Percentiles rank a stretch among this genome's conserved stretches.
These are phyloP conservation scores for Fusarium palustre DNA, from an alignment of 2,329 filamentous ascomycete genomes.

Conservation along the genomic window DNA sequence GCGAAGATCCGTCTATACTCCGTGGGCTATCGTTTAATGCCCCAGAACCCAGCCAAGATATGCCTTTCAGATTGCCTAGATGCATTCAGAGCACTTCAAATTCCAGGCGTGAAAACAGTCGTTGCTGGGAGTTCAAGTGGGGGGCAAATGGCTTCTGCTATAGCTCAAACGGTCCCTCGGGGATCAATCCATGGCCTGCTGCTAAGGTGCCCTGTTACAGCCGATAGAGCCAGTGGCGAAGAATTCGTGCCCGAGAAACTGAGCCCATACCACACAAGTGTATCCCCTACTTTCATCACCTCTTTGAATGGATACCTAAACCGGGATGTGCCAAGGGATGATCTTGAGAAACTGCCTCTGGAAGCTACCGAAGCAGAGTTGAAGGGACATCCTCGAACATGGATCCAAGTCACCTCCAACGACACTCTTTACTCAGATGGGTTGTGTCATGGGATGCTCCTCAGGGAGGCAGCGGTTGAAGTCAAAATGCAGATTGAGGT, in stretches of 20 bases:
- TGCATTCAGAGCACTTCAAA: constrained; percentile 47
- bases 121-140: constrained; percentile 61
- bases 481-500: constrained; percentile 57
- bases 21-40: constrained; percentile 60
- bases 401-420: constrained; percentile 63
- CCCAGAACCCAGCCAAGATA: constrained; percentile 53
- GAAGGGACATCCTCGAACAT: constrained; percentile 55
- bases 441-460: constrained; percentile 59
- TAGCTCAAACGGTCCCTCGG: constrained; percentile 51
- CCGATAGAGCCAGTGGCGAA: constrained; percentile 55
- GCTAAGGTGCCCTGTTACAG: constrained; percentile 62
- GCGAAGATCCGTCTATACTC: constrained; percentile 55
- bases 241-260: constrained; percentile 54
- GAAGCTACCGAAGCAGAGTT: constrained; percentile 52
- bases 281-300: constrained; percentile 54
- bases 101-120: constrained; percentile 45
- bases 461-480: constrained; percentile 55
- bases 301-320: constrained; percentile 51
- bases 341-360: constrained; percentile 56
- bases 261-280: constrained; percentile 55
- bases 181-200: constrained; percentile 55
- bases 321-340: constrained; percentile 54
- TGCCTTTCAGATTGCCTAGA: constrained; percentile 58
- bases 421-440: constrained; percentile 65
- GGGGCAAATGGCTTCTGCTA: constrained; percentile 60